phyloP scores from a whole-genome alignment of 2,329 filamentous ascomycete species.

The Xylariaceae sp. region DNA sequence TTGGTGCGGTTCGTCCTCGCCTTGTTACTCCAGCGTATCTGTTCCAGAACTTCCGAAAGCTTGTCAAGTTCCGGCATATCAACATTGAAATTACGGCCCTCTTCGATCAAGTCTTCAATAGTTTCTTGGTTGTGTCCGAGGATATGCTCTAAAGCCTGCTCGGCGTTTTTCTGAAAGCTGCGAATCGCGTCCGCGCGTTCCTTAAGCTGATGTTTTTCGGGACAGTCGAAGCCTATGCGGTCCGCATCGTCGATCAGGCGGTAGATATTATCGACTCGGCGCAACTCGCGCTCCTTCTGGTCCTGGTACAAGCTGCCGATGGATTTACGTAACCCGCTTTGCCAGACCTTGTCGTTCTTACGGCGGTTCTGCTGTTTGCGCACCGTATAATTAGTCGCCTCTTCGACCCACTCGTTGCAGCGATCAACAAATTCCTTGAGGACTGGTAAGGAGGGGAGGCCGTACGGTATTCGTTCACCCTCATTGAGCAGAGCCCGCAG shows the following conservation, averaged over 20 bases:
- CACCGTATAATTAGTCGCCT: conserved; percentile 94
- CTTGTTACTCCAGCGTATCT: conserved; percentile 87
- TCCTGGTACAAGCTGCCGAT: conserved; percentile 64
- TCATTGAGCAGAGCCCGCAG: conserved; percentile 85
- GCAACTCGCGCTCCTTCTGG: conserved; percentile 84
- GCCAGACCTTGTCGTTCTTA: conserved; percentile 90
- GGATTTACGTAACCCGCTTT: conserved; percentile 73
- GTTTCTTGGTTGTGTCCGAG: conserved; percentile 68
- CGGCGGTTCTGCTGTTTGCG: conserved; percentile 97
- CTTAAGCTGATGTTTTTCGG: conserved; percentile 83
- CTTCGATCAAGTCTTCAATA: conserved; percentile 91
- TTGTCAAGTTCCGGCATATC: conserved; percentile 88
- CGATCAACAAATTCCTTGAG: conserved; percentile 90
- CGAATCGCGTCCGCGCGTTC: conserved; percentile 86
- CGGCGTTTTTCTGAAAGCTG: conserved; percentile 80
- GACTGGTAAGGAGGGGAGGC: conserved; percentile 79
- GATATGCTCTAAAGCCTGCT: conserved; percentile 70
- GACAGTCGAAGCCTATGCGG: conserved; percentile 88
- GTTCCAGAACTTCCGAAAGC: conserved; percentile 79
- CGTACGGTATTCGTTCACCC: conserved; percentile 94
- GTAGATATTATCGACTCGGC: conserved; percentile 87
- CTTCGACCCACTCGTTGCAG: conserved; percentile 97
- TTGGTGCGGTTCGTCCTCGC: conserved; percentile 68
- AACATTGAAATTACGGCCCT: conserved; percentile 86
- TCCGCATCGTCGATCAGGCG: conserved; percentile 84